Percentiles rank a stretch among this genome's conserved stretches.
Conservation (phyloP, 2,329 filamentous ascomycete genomes). For the Phialocephala sp. region DNA sequence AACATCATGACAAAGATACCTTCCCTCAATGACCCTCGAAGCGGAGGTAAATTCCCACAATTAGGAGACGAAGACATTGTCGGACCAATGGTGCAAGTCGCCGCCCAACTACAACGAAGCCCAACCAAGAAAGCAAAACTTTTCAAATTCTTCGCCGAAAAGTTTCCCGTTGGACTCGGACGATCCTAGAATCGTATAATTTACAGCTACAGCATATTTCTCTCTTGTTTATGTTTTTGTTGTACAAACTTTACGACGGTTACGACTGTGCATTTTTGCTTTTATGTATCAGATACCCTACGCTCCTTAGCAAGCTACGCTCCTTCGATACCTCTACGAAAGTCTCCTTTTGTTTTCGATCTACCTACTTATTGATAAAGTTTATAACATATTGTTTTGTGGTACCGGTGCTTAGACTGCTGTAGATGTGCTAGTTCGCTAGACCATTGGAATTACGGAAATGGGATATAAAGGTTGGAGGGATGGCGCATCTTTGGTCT, state of each 20-base stretch:
- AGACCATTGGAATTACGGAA: constrained; percentile 3
- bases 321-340: constrained; percentile 18
- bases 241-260: constrained; percentile 28
- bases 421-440: constrained; percentile 4
- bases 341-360: neutral
- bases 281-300: constrained; percentile 32
- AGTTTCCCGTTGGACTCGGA: constrained; percentile 41
- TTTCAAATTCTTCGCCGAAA: constrained; percentile 42
- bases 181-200: constrained; percentile 27
- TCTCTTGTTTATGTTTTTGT: constrained; percentile 17
- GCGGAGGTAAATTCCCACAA: constrained; percentile 83
- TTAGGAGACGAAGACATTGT: constrained; percentile 92
- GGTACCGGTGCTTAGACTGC: constrained; percentile 5
- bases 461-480: constrained; percentile 12
- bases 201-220: neutral
- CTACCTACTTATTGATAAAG: constrained; percentile 15
- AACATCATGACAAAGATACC: constrained; percentile 69
- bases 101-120: constrained; percentile 40
- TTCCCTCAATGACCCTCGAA: constrained; percentile 67
- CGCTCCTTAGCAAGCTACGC: constrained; percentile 40
- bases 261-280: constrained; percentile 23
- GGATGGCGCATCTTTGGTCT: constrained; percentile 17
- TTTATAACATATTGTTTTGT: constrained; percentile 12
- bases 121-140: constrained; percentile 43
- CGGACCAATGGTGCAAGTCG: constrained; percentile 72